Evolutionary conservation across 495 filamentous ascomycete species (phyloP), one percentile per base, ranked within the genome.

Genomic region (Cryomyces minteri): DNA sequence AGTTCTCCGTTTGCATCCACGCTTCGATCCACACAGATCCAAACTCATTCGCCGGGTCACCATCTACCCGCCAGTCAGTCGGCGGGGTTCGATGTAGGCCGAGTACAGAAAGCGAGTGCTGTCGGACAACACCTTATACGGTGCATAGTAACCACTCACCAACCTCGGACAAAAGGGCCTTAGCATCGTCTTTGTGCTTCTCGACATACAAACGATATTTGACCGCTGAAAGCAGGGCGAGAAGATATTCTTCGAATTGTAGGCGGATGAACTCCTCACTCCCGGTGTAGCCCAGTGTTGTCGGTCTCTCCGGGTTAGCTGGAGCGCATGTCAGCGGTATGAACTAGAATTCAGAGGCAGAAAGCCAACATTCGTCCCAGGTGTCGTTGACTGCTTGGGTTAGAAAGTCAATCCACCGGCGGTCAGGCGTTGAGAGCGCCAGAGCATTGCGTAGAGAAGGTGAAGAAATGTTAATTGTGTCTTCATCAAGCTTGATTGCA

Each of bases 241-340:
- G 69, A 12, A 96, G 69, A 54, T 98, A 98, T 58, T 96, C 92
- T 66, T 98, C 90, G 48, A 98, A 98, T 54, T 98, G 90, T 5
- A 96, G 74, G 14, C 90, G 76, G 54, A 98, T 96, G 58, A 95
- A 96, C 57, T 96, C 92, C 65, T 98, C 90, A 48, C 88, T 94
- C 43, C 90, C 90, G 53, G 85, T 80, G 57, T 94, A 98, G 12
- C 88, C 88, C 67, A 93, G 80, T 5, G 86, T 94, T 53, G 87
- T 94, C 11, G 90, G 90, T 38, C 82, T 74, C 43, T 76, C 69
- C 5, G 90, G 90, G 60, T 96, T 87, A 5, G 75, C 67, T 60
- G 25, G 11, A 12, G 12, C 9, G n/a, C 29, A 25, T 8, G 12
- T 55, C 44, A 55, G 43, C 43, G 11, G 1, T 25, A 25, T 2